These are phyloP conservation scores for Borovskyia barvae DNA, from an alignment of 208 protist genomes.

Conservation along the genomic window DNA sequence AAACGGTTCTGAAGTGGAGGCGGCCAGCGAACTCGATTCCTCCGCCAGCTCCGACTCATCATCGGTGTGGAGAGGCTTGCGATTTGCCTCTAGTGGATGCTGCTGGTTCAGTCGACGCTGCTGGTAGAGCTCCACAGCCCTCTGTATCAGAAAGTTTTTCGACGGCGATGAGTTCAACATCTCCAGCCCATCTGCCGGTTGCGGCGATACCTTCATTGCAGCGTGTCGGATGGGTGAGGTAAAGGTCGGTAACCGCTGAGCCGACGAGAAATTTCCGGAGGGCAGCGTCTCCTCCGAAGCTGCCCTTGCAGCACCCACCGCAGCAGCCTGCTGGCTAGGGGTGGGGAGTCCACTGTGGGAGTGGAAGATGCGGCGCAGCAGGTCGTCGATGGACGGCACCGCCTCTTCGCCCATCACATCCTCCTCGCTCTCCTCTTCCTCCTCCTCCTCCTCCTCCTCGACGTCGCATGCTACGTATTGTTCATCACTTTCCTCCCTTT, in stretches of 20 bases:
- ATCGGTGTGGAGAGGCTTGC: conserved; percentile 7
- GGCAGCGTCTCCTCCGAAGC: no score
- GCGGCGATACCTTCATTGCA: not conserved
- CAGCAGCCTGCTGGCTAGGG: no score
- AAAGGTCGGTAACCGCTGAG: no score
- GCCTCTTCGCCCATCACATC: not conserved
- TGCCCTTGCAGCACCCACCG: no score
- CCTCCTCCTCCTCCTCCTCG: conserved; percentile 24
- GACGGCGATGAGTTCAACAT: no score
- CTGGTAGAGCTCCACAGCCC: conserved; percentile 22
- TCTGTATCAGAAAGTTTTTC: no score
- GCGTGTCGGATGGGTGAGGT: no score
- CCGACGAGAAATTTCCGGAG: no score
- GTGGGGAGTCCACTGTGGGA: conserved; percentile 23
- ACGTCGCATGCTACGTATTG: conserved; percentile 20
- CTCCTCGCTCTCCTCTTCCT: conserved; percentile 15
- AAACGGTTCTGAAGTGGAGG: conserved; percentile 13
- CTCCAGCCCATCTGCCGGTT: not conserved
- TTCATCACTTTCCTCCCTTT: not conserved
- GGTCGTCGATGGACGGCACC: conserved; percentile 11
- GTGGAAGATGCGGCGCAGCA: conserved; percentile 22
- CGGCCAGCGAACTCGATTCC: conserved; percentile 1
- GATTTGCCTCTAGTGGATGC: no score
- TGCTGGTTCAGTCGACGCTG: no score
- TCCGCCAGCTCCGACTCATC: not conserved